phyloP scores from a whole-genome alignment of 306 rosid species.

The Quillaja saponaria region DNA sequence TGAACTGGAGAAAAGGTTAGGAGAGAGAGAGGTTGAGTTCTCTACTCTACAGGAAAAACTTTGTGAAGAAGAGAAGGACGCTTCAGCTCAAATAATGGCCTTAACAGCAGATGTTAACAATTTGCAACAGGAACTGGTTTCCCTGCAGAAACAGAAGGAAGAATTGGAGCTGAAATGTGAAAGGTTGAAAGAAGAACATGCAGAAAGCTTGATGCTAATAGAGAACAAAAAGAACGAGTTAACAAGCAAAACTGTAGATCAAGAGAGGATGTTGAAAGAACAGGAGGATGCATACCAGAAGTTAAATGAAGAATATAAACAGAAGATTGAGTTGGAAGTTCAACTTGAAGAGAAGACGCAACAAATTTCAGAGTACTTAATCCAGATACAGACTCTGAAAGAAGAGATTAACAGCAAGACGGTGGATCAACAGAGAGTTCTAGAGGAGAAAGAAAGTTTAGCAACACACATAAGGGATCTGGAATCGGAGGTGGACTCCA shows the following conservation, averaged over 20 bases:
- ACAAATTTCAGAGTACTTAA: conserved; percentile 47
- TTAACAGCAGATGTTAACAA: conserved; percentile 45
- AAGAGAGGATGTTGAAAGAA: conserved; percentile 53
- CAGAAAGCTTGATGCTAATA: conserved; percentile 39
- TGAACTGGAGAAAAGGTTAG: conserved; percentile 38
- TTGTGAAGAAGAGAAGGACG: conserved; percentile 47
- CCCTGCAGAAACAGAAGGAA: conserved; percentile 53
- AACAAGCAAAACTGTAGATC: conserved; percentile 37
- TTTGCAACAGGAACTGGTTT: conserved; percentile 59
- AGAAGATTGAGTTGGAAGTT: conserved; percentile 58
- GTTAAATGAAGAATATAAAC: conserved; percentile 51
- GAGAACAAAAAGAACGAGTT: conserved; percentile 61
- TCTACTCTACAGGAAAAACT: conserved; percentile 51
- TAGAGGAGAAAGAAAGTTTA: conserved; percentile 56
- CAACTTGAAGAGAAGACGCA: conserved; percentile 50
- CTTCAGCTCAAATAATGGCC: conserved; percentile 50
- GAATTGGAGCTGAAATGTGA: conserved; percentile 51
- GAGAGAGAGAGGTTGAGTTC: conserved; percentile 45
- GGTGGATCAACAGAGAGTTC: conserved; percentile 46
- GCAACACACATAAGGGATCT: conserved; percentile 39
- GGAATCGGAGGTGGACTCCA: conserved; percentile 49
- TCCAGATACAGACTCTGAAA: conserved; percentile 58
- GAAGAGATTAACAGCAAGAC: conserved; percentile 57
- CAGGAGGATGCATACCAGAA: conserved; percentile 54
- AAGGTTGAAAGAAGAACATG: conserved; percentile 52